Evolutionary conservation across 306 rosid genomes (phyloP).

Genomic region (Pterocarpus santalinus): DNA sequence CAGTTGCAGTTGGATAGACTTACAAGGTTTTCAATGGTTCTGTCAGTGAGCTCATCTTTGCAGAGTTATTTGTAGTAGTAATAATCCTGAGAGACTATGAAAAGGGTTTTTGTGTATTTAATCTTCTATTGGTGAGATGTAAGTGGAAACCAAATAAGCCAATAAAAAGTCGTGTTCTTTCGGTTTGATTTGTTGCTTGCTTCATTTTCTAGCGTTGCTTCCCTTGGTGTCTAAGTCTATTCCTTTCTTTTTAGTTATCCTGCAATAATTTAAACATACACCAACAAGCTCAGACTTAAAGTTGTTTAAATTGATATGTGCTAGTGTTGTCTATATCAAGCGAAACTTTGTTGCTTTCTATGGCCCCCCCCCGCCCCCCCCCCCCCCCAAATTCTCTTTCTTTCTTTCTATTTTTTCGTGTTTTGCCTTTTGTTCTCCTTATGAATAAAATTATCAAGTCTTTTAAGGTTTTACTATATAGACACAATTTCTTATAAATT

Average conservation of each 20-base stretch:
- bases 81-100: slow-evolving; percentile 4
- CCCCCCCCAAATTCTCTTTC: no score
- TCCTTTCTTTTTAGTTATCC: not conserved
- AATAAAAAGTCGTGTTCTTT: slow-evolving; percentile 13
- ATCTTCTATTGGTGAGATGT: not conserved
- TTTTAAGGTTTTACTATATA: slow-evolving; percentile 24
- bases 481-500: slow-evolving; percentile 7
- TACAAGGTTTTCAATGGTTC: slow-evolving; percentile 32
- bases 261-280: slow-evolving; percentile 31
- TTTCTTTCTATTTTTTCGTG: not conserved
- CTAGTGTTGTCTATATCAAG: slow-evolving; percentile 30
- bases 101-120: slow-evolving; percentile 14
- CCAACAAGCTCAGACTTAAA: slow-evolving; percentile 17
- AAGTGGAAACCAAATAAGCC: slow-evolving; percentile 34
- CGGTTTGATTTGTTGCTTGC: slow-evolving; percentile 29
- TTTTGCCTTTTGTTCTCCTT: not conserved
- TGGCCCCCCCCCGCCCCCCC: not conserved
- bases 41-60: slow-evolving; percentile 31
- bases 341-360: slow-evolving; percentile 32
- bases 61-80: not conserved
- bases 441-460: not conserved
- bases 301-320: slow-evolving; percentile 13
- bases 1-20: slow-evolving; percentile 51
- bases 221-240: slow-evolving; percentile 19
- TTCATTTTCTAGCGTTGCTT: slow-evolving; percentile 34